These are phyloP conservation scores for Sideroxylon spinosum DNA, from an alignment of 179 eudicot genomes.

Conservation along the genomic window DNA sequence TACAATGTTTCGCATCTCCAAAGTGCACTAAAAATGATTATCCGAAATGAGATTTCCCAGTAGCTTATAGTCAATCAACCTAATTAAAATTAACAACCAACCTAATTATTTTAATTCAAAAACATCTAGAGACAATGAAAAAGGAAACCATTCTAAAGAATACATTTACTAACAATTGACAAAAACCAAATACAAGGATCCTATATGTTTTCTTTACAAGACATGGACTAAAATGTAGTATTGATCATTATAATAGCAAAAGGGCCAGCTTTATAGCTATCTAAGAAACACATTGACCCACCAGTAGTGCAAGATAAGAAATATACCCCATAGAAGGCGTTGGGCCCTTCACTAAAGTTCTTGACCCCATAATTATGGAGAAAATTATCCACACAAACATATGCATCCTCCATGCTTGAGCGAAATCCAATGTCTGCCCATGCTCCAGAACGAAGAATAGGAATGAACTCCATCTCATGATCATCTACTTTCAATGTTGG, in stretches of 20 bases:
- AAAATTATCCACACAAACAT: slow-evolving; percentile 67
- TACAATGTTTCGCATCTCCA: not conserved
- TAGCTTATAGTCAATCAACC: not conserved
- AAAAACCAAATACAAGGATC: not conserved
- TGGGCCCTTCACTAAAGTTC: slow-evolving; percentile 42
- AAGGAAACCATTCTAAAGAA: not conserved
- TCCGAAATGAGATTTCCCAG: not conserved
- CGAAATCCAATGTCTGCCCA: slow-evolving; percentile 90
- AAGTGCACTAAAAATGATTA: too few species aligned
- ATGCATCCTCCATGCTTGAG: slow-evolving; percentile 85
- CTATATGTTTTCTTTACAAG: not conserved
- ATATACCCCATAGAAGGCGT: slow-evolving; percentile 84
- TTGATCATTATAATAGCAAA: not conserved
- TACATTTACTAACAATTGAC: not conserved
- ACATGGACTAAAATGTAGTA: not conserved
- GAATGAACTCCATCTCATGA: slow-evolving; percentile 41
- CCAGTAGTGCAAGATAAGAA: slow-evolving; percentile 2
- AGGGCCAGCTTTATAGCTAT: not conserved
- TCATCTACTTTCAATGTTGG: slow-evolving; percentile 28
- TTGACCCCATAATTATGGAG: slow-evolving; percentile 46
- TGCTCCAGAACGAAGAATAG: slow-evolving; percentile 83
- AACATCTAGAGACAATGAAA: not conserved
- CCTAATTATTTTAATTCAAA: not conserved
- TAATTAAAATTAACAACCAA: not conserved
- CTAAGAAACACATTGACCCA: not conserved